These are phyloP conservation scores for Wallacemonas sp. DNA, from an alignment of 208 protist species.

Conservation along the genomic window DNA sequence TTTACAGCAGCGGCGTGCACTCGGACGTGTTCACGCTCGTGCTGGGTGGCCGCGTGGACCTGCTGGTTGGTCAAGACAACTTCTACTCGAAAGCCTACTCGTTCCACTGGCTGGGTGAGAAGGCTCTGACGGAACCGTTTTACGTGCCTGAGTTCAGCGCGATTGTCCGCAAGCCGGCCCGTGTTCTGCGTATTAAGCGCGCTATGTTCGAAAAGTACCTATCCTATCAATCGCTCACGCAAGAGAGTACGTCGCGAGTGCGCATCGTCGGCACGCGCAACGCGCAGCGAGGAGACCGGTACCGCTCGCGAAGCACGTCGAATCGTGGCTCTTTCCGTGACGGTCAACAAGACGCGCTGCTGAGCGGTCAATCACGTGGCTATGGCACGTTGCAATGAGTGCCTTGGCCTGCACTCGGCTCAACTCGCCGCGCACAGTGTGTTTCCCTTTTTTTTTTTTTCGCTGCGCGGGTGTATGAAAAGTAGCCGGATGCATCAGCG, in stretches of 20 bases:
- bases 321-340: background rate
- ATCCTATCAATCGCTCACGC: constrained; percentile 41
- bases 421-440: no score
- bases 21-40: constrained; percentile 68
- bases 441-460: background rate
- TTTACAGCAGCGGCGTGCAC: constrained; percentile 65
- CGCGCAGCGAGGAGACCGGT: background rate
- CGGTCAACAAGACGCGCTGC: background rate
- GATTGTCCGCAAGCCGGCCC: constrained; percentile 58
- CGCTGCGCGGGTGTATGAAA: no score
- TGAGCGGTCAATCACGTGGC: background rate
- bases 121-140: constrained; percentile 57
- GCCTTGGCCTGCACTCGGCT: background rate
- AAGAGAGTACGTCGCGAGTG: constrained; percentile 38
- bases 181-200: constrained; percentile 64
- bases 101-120: constrained; percentile 76
- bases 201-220: constrained; percentile 64
- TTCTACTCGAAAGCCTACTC: constrained; percentile 54
- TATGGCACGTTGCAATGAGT: constrained; percentile 2
- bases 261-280: constrained; percentile 15
- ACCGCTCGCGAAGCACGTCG: background rate
- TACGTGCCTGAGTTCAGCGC: constrained; percentile 84
- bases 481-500: no score
- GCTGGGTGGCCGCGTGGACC: constrained; percentile 69
- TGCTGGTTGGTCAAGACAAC: constrained; percentile 55